A percentile compares a stretch with the other conserved stretches of the same genome.
Conservation (phyloP, 1,284 basidiomycete species). For the Rhizoctonia solani region DNA sequence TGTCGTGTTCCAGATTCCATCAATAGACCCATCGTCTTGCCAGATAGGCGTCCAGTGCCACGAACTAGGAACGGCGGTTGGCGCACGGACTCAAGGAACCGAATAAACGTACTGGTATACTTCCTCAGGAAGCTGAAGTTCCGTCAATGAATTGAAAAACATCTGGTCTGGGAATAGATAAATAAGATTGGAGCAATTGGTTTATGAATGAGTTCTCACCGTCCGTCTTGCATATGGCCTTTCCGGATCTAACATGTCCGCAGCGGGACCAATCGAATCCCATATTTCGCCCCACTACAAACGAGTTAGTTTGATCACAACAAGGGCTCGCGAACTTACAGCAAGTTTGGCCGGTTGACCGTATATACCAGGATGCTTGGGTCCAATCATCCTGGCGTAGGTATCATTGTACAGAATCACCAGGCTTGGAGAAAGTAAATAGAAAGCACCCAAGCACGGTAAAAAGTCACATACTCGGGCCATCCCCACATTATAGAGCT, state of each 20-base stretch:
- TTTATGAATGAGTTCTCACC: background rate
- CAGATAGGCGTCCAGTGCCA: constrained; percentile 36
- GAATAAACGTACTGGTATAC: constrained; percentile 33
- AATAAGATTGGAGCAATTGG: background rate
- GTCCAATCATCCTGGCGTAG: constrained; percentile 35
- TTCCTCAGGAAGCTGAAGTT: constrained; percentile 35
- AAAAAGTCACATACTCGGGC: constrained; percentile 19
- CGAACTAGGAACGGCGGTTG: background rate
- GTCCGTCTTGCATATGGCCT: constrained; percentile 31
- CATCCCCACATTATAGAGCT: constrained; percentile 34
- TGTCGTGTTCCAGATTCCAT: constrained; percentile 35
- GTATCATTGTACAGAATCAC: constrained; percentile 38
- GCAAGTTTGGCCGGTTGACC: constrained; percentile 24
- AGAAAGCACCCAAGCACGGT: background rate
- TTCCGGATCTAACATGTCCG: constrained; percentile 29
- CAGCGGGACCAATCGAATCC: constrained; percentile 18
- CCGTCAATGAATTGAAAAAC: constrained; percentile 36
- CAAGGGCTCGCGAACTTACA: background rate
- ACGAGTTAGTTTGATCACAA: background rate
- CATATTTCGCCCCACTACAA: constrained; percentile 33
- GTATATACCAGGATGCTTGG: constrained; percentile 35
- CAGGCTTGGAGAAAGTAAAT: constrained; percentile 5
- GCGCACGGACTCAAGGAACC: background rate
- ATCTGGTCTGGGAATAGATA: constrained; percentile 12
- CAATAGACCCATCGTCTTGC: constrained; percentile 34